phyloP scores from a whole-genome alignment of 495 filamentous ascomycete species.

The Trichoderma virens region DNA sequence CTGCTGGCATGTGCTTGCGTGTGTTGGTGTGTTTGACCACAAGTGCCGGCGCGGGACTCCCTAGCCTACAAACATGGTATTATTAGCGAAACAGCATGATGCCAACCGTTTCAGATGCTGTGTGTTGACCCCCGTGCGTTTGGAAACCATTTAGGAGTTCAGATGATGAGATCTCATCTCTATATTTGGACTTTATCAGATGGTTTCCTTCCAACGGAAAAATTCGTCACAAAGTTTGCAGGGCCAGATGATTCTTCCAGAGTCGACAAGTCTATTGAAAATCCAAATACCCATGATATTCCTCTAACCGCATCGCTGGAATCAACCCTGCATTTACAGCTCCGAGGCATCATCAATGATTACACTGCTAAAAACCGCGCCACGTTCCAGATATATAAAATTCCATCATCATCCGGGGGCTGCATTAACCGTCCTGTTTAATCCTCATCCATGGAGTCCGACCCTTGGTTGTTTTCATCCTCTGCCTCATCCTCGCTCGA shows the following conservation, averaged over 20 bases:
- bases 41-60: too few relatives aligned
- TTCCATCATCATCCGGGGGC: background rate
- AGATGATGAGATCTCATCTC: too few relatives aligned
- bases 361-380: slow-evolving; percentile 11
- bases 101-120: too few relatives aligned
- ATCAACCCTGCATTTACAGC: background rate
- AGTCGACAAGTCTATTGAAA: background rate
- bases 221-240: background rate
- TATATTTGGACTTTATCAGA: too few relatives aligned
- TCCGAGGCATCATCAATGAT: background rate
- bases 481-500: slow-evolving; percentile 47
- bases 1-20: too few relatives aligned
- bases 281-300: background rate
- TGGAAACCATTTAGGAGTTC: too few relatives aligned
- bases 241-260: background rate
- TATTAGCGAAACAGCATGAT: too few relatives aligned
- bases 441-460: slow-evolving; percentile 91
- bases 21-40: too few relatives aligned
- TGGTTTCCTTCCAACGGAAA: too few relatives aligned
- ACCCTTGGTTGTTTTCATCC: slow-evolving; percentile 53
- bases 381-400: slow-evolving; percentile 3
- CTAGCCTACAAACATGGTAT: too few relatives aligned
- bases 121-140: too few relatives aligned
- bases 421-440: slow-evolving; percentile 22
- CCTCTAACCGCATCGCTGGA: background rate